Conservation (phyloP, 805 yeast genomes). For the Maudiozyma saulgeensis region DNA sequence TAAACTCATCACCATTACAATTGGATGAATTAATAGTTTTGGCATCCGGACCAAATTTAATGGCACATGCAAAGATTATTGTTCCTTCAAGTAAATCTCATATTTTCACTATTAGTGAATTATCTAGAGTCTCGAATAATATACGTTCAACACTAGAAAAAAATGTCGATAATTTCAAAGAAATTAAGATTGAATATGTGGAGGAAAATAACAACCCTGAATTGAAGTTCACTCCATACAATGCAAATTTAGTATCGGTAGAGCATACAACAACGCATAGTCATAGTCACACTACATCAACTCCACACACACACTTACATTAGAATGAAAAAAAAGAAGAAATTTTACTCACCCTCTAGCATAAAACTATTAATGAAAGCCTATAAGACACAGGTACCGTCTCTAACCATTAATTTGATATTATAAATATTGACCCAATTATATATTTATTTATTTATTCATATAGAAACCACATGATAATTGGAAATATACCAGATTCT, state of each 20-base stretch:
- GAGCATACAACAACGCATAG: conserved; percentile 7
- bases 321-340: too few relatives aligned
- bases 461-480: too few relatives aligned
- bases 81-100: conserved; percentile 25
- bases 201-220: conserved; percentile 7
- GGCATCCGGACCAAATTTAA: conserved; percentile 47
- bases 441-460: too few relatives aligned
- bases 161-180: conserved; percentile 35
- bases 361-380: too few relatives aligned
- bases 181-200: conserved; percentile 32
- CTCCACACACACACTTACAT: too few relatives aligned
- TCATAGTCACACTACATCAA: conserved; percentile 9
- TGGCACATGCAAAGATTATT: conserved; percentile 26
- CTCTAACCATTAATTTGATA: too few relatives aligned
- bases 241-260: background rate
- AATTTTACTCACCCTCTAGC: too few relatives aligned
- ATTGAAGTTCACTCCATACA: background rate
- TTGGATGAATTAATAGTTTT: conserved; percentile 37
- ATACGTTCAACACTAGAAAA: conserved; percentile 26
- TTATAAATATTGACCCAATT: too few relatives aligned
- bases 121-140: conserved; percentile 30
- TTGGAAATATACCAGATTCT: too few relatives aligned
- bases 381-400: too few relatives aligned
- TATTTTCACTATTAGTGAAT: conserved; percentile 30
- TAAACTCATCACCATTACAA: conserved; percentile 16